Conservation (phyloP, 495 filamentous ascomycete genomes). For the Copromyces sp. region DNA sequence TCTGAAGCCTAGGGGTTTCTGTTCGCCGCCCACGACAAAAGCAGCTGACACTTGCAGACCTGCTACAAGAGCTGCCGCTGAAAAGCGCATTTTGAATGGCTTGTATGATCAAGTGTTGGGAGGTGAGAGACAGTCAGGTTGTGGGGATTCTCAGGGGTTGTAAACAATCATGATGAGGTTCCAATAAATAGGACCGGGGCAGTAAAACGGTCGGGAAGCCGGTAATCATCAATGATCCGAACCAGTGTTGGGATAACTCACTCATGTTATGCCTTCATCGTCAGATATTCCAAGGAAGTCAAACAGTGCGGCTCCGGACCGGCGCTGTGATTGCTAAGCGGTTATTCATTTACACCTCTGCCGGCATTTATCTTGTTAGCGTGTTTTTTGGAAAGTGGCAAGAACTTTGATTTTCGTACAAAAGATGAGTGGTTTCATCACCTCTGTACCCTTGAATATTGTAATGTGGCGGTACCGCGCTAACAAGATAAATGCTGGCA, state of each 20-base stretch:
- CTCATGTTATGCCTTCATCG: background rate
- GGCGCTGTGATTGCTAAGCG: background rate
- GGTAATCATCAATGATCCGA: background rate
- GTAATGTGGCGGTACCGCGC: too few species aligned
- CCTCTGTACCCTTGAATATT: too few species aligned
- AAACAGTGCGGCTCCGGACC: background rate
- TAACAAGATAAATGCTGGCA: too few species aligned
- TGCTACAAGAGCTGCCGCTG: constrained; percentile 6
- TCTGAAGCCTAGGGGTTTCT: background rate
- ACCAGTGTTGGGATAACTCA: background rate
- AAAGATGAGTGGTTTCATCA: too few species aligned
- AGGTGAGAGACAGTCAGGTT: background rate
- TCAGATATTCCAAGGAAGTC: background rate
- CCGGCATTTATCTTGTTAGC: too few species aligned
- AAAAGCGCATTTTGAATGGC: constrained; percentile 7
- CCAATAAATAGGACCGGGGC: background rate
- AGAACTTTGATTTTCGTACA: too few species aligned
- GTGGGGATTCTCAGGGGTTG: background rate
- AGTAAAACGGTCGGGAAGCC: background rate
- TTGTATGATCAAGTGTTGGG: background rate
- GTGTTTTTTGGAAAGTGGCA: too few species aligned
- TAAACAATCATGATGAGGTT: background rate
- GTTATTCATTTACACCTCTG: background rate
- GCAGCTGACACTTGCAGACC: constrained; percentile 10
- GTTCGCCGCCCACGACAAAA: background rate